These are phyloP conservation scores for Fusarium fracticaudum DNA, from an alignment of 2,329 filamentous ascomycete species.

Conservation along the genomic window DNA sequence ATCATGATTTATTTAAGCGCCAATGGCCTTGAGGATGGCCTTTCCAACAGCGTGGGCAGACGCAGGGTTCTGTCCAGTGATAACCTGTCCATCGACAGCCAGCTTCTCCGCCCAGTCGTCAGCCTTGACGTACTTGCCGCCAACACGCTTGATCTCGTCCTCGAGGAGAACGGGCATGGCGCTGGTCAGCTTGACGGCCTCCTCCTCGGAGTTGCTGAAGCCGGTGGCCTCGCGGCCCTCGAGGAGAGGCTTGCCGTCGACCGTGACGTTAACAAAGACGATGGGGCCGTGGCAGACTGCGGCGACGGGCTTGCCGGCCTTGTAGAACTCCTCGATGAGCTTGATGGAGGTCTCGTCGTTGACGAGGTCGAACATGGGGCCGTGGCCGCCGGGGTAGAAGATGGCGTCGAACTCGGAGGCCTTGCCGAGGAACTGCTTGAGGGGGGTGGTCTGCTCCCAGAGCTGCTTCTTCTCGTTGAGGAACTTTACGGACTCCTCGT, in stretches of 20 bases:
- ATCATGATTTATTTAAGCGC: slow-evolving; percentile 22
- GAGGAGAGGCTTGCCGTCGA: slow-evolving; percentile 63
- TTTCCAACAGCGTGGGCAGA: slow-evolving; percentile 62
- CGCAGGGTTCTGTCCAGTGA: slow-evolving; percentile 68
- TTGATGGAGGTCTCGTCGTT: slow-evolving; percentile 64
- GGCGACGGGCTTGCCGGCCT: slow-evolving; percentile 68
- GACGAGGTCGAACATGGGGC: slow-evolving; percentile 73
- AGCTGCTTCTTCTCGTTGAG: slow-evolving; percentile 63
- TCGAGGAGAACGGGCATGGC: slow-evolving; percentile 70
- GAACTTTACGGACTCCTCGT: slow-evolving; percentile 64
- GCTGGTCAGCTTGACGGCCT: slow-evolving; percentile 56
- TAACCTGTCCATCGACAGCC: slow-evolving; percentile 61
- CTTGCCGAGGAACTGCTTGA: slow-evolving; percentile 65
- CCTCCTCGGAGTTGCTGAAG: slow-evolving; percentile 68
- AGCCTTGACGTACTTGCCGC: slow-evolving; percentile 67
- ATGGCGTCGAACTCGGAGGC: slow-evolving; percentile 70
- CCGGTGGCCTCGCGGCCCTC: slow-evolving; percentile 67
- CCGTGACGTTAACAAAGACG: slow-evolving; percentile 67
- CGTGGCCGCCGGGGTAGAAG: slow-evolving; percentile 68
- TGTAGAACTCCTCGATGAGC: slow-evolving; percentile 70
- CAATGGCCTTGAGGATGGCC: slow-evolving; percentile 59
- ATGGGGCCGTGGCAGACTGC: slow-evolving; percentile 77
- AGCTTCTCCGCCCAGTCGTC: slow-evolving; percentile 61
- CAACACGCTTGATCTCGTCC: slow-evolving; percentile 60
- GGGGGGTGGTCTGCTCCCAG: slow-evolving; percentile 70